A percentile compares a stretch with the other conserved stretches of the same genome.
Conservation (phyloP, 2,329 filamentous ascomycete genomes). For the Stagonosporopsis cucurbitacearum region DNA sequence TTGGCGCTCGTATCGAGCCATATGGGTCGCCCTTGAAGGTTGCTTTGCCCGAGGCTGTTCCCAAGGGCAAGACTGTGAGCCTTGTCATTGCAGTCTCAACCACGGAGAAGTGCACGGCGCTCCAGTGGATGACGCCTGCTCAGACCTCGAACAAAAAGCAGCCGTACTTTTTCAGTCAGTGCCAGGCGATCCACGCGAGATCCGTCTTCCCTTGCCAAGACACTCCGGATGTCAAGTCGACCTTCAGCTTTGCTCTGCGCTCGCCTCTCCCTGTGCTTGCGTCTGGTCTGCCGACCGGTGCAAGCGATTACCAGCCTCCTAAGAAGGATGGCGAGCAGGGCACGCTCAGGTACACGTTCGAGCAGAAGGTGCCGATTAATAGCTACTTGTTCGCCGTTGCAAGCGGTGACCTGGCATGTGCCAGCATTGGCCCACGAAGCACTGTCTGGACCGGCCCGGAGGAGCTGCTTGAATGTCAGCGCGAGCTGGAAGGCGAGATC, state of each 20-base stretch:
- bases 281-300: constrained; percentile 72
- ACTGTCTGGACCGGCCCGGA: constrained; percentile 87
- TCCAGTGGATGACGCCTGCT: constrained; percentile 93
- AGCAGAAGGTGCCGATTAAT: constrained; percentile 91
- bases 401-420: constrained; percentile 79
- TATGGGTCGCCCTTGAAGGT: constrained; percentile 76
- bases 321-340: constrained; percentile 60
- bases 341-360: constrained; percentile 77
- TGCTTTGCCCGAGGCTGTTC: constrained; percentile 55
- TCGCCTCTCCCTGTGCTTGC: constrained; percentile 90
- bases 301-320: constrained; percentile 57
- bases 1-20: constrained; percentile 73
- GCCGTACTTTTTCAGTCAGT: constrained; percentile 98
- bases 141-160: constrained; percentile 96
- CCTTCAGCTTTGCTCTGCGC: constrained; percentile 85
- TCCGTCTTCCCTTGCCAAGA: constrained; percentile 97
- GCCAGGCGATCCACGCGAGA: constrained; percentile 93
- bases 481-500: constrained; percentile 90
- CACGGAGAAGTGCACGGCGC: constrained; percentile 84
- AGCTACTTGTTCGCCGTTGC: constrained; percentile 95
- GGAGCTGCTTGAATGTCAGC: constrained; percentile 81
- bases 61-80: constrained; percentile 56
- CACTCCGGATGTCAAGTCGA: constrained; percentile 96
- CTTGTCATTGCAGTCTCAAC: constrained; percentile 68
- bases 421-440: constrained; percentile 85